A percentile compares a stretch with the other conserved stretches of the same genome.
Conservation (phyloP, 2,329 filamentous ascomycete species). For the Aureobasidium sp. region DNA sequence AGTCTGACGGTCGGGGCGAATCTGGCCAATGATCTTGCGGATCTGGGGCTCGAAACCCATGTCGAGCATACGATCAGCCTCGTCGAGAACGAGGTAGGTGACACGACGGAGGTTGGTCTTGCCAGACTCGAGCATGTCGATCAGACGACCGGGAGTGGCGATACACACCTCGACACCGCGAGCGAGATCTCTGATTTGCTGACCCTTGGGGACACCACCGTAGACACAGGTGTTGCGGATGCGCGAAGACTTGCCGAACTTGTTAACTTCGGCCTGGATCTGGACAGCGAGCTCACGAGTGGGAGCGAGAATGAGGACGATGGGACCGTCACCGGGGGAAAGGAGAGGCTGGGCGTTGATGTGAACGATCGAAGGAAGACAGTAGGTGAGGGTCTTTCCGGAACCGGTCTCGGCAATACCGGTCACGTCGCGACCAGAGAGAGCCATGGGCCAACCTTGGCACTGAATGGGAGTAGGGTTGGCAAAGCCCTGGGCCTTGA, state of each 20-base stretch:
- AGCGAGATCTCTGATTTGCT: conserved; percentile 89
- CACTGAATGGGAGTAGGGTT: conserved; percentile 94
- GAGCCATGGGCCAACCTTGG: conserved; percentile 98
- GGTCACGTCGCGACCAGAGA: conserved; percentile 95
- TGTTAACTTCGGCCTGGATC: conserved; percentile 97
- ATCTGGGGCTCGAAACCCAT: conserved; percentile 99
- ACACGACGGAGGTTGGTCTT: conserved; percentile 98
- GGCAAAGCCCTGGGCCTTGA: conserved; percentile 95
- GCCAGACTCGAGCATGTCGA: conserved; percentile 96
- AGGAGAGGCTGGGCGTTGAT: conserved; percentile 98
- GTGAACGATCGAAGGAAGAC: conserved; percentile 94
- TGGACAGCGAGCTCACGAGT: conserved; percentile 97
- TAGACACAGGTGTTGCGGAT: conserved; percentile 99
- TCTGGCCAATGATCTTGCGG: conserved; percentile 96
- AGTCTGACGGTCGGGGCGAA: conserved; percentile 95
- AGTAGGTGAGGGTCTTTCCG: conserved; percentile 98
- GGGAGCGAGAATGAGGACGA: conserved; percentile 90
- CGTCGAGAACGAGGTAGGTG: conserved; percentile 95
- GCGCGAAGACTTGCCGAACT: conserved; percentile 95
- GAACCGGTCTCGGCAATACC: conserved; percentile 99
- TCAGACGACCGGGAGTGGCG: conserved; percentile 92
- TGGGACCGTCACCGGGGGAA: conserved; percentile 89
- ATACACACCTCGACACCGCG: conserved; percentile 98
- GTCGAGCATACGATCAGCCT: conserved; percentile 99
- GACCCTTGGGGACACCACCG: conserved; percentile 95